Evolutionary conservation across 306 rosid species (phyloP), one percentile per base, ranked within the genome.

Genomic region (Nissolia schottii): DNA sequence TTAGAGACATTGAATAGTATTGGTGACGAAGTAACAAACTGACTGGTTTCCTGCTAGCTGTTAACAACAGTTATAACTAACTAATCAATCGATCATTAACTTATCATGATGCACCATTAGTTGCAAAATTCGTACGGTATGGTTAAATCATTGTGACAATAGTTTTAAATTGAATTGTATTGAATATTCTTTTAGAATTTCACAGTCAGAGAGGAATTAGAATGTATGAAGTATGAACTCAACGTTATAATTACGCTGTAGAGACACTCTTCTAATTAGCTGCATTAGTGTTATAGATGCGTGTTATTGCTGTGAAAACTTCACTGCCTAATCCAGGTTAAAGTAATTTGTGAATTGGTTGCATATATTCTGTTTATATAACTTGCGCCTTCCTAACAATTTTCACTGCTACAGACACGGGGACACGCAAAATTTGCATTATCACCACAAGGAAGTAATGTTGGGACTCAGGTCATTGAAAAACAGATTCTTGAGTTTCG

Each of bases 371-470:
- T 57, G 38, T 49, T 19, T 69, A 20, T 57, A 14, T 48, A 64
- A 37, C 41, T 49, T 19, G 9, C 5, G 28, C 11, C 53, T 65
- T 51, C 53, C 67, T 56, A 63, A 64, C 54, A 54, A n/a, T 60
- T 75, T 32, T 55, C 60, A 10, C 60, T 53, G 15, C 61, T 60
- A 46, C 82, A 89, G 96, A 72, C 76, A 68, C 76, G 64, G 2
- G 77, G 79, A 49, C 80, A 40, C 8, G 73, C 89, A 12, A 79
- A 81, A 41, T 85, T 78, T 75, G 91, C 87, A 2, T 81, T 87
- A 53, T 80, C 88, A 18, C 84, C 83, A 38, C 85, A 80, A 38
- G 96, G 88, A 67, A 82, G 83, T 57, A 65, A 64, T 56, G 82
- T 74, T 34, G 80, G 84, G 71, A 88, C 79, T 75, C 87, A 81